Evolutionary conservation across 176 grass and related monocot genomes (phyloP).

Genomic region (Ensete ventricosum): DNA sequence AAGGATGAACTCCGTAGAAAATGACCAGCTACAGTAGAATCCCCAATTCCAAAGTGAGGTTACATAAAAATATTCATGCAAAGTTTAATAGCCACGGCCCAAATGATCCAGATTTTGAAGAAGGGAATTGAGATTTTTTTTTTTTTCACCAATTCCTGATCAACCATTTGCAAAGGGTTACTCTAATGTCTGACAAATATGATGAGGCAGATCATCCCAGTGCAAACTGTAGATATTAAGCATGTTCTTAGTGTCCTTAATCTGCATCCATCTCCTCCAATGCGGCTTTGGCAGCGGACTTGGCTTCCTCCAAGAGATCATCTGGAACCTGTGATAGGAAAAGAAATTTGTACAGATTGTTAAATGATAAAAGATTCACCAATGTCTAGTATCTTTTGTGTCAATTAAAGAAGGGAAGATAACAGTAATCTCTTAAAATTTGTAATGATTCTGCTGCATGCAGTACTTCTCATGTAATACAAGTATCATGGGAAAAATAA

Average conservation of each 20-base stretch:
- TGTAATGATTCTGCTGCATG: no score
- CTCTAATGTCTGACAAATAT: not conserved
- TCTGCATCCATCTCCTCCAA: conserved; percentile 83
- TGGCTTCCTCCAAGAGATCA: conserved; percentile 50
- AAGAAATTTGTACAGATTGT: not conserved
- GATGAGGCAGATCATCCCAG: not conserved
- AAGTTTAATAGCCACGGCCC: not conserved
- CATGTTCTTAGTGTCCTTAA: conserved; percentile 1
- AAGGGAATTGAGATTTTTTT: no score
- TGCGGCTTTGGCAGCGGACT: conserved; percentile 51
- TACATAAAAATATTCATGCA: not conserved
- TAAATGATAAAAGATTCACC: not conserved
- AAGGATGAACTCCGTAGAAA: no score
- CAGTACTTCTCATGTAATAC: not conserved
- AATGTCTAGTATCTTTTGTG: not conserved
- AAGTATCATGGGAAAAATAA: not conserved
- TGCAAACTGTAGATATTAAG: not conserved
- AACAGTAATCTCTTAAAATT: no score
- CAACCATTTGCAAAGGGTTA: not conserved
- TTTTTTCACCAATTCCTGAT: not conserved
- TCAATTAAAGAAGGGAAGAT: not conserved
- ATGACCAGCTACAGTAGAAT: no score
- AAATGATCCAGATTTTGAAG: no score
- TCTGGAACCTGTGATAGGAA: conserved; percentile 43
- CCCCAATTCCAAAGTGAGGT: no score